These are phyloP conservation scores for Graphiopsis chlorocephala DNA, from an alignment of 2,329 filamentous ascomycete genomes.

Conservation along the genomic window DNA sequence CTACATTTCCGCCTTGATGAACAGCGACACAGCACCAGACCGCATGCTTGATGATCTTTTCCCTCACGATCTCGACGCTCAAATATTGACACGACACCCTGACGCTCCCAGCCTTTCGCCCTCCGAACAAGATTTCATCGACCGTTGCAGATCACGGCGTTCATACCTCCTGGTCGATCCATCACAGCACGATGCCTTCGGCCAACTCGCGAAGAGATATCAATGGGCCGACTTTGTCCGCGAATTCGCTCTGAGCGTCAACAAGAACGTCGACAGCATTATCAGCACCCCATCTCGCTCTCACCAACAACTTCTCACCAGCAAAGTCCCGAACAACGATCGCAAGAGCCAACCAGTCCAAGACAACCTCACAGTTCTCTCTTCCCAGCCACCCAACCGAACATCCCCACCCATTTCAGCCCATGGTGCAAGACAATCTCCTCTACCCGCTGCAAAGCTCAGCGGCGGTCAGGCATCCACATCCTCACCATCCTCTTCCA, in stretches of 20 bases:
- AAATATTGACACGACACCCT: slow-evolving; percentile 54
- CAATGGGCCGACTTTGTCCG: slow-evolving; percentile 63
- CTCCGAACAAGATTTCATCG: slow-evolving; percentile 60
- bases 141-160: slow-evolving; percentile 52
- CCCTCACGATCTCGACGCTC: slow-evolving; percentile 54
- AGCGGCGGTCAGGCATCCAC: slow-evolving; percentile 18
- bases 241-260: slow-evolving; percentile 57
- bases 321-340: not conserved
- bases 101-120: slow-evolving; percentile 53
- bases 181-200: slow-evolving; percentile 40
- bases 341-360: slow-evolving; percentile 2
- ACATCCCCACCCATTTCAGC: slow-evolving; percentile 27
- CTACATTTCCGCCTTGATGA: slow-evolving; percentile 61
- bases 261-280: slow-evolving; percentile 53
- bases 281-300: slow-evolving; percentile 32
- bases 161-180: slow-evolving; percentile 56
- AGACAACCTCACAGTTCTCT: slow-evolving; percentile 23
- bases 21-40: slow-evolving; percentile 53
- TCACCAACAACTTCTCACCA: slow-evolving; percentile 19
- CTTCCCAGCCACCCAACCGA: slow-evolving; percentile 24
- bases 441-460: slow-evolving; percentile 21
- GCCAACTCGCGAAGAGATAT: slow-evolving; percentile 57
- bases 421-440: not conserved
- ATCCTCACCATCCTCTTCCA: slow-evolving; percentile 22
- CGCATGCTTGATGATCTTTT: slow-evolving; percentile 60